Percentiles rank a stretch among this genome's conserved stretches.
Conservation (phyloP, 768 basidiomycete species). For the Calocera cornea region DNA sequence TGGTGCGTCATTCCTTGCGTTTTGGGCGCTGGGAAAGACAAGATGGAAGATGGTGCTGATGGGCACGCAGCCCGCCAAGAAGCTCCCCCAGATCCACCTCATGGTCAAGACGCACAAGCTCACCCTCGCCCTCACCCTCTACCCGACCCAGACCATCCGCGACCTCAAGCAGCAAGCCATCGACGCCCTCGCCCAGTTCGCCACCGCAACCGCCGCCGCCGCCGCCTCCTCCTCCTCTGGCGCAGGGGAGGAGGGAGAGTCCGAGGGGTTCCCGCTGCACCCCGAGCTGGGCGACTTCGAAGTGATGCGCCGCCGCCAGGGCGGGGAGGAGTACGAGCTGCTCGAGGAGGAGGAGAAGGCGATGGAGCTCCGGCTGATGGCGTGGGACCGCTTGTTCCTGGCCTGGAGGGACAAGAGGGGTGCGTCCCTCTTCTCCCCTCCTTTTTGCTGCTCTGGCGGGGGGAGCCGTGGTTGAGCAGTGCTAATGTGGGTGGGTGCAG, state of each 20-base stretch:
- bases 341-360: slow-evolving; percentile 36
- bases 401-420: slow-evolving; percentile 52
- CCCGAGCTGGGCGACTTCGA: slow-evolving; percentile 54
- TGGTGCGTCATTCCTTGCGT: background rate
- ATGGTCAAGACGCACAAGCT: slow-evolving; percentile 63
- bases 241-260: slow-evolving; percentile 20
- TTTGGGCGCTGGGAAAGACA: no score
- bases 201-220: no score
- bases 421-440: slow-evolving; percentile 27
- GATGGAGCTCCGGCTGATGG: slow-evolving; percentile 35
- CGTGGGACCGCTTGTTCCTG: slow-evolving; percentile 57
- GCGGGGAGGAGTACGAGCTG: slow-evolving; percentile 40
- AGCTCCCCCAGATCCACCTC: slow-evolving; percentile 46
- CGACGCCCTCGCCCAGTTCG: slow-evolving; percentile 40
- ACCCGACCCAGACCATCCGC: slow-evolving; percentile 41
- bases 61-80: slow-evolving; percentile 16
- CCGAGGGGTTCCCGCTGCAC: slow-evolving; percentile 16
- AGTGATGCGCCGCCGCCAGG: slow-evolving; percentile 37
- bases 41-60: background rate
- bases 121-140: slow-evolving; percentile 45
- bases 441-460: no score
- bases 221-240: slow-evolving; percentile 18
- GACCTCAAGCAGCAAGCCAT: slow-evolving; percentile 51
- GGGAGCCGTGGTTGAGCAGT: background rate
- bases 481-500: slow-evolving; percentile 25